Base-by-base conservation (phyloP, 169 alveolate genomes). In the Theileria orientalis region DNA sequence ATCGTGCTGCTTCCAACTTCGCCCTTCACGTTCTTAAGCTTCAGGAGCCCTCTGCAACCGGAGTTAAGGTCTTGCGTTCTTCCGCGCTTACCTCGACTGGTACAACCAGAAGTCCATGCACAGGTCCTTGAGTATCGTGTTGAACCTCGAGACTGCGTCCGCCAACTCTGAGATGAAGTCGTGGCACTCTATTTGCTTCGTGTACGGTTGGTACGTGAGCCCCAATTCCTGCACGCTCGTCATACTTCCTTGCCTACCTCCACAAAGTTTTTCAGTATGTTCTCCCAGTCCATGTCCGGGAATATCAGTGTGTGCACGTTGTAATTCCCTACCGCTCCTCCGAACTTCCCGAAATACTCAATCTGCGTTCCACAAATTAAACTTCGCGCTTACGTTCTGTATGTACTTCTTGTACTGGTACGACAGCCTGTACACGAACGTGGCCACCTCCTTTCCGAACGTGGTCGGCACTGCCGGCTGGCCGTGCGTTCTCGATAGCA, bases 401-500 rank as follows among this genome's bases (percentile, higher is more conserved):
- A 82, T 33, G 52, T 68, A 66, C 40, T 76, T 79, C 35, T 85
- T 89, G 47, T 83, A 70, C 19, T 72, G 75, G n/a, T 83, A 72
- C 2, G 86, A 72, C 41, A 82, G 52, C 33, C 89, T 76, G 37
- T 73, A 29, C 86, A 73, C 77, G 63, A 69, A 29, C 59, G 93
- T 94, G 19, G 97, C 96, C 44, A 95, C 56, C 86, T 96, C 99
- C 75, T 96, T 96, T 25, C 99, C 99, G 25, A 97, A 92, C 0
- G 99, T 97, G 16, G 99, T 95, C 5, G 99, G 98, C 37, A 97
- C 84, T 21, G 99, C 99, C 6, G 98, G 95, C 76, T 97, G 97
- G 13, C 99, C 99, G 74, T 97, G 99, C 11, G 99, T 97, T 73
- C 97, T 90, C 11, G 96, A 76, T 64, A 97, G 88, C 94, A 97